A percentile compares a stretch with the other conserved stretches of the same genome.
Evolutionary conservation across 768 basidiomycete genomes (phyloP).

Genomic region (Boletus rex-veris): DNA sequence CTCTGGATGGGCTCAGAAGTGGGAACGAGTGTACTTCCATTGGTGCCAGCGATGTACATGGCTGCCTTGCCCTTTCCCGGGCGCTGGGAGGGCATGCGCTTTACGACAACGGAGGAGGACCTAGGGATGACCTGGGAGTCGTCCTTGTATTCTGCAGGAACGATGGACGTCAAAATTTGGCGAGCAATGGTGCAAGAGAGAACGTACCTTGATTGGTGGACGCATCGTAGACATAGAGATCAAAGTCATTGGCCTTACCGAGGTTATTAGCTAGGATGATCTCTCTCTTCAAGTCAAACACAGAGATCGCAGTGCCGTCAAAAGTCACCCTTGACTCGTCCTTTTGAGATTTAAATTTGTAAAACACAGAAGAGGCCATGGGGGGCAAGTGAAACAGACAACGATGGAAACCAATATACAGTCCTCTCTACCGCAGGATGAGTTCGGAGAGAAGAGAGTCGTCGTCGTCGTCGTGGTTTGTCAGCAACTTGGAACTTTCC

Average conservation of each 20-base stretch:
- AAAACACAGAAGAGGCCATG: slow-evolving; percentile 95
- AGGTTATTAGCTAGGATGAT: slow-evolving; percentile 95
- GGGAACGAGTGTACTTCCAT: slow-evolving; percentile 38
- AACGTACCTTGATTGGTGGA: slow-evolving; percentile 82
- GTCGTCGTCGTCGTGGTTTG: slow-evolving; percentile 20
- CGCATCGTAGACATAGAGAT: slow-evolving; percentile 81
- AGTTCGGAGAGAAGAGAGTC: background rate
- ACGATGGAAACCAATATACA: slow-evolving; percentile 16
- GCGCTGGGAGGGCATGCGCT: slow-evolving; percentile 78
- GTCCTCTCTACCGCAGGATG: slow-evolving; percentile 15
- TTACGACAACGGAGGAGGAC: slow-evolving; percentile 91
- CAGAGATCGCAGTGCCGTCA: slow-evolving; percentile 97
- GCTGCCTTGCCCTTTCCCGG: slow-evolving; percentile 82
- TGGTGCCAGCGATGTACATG: slow-evolving; percentile 61
- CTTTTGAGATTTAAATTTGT: slow-evolving; percentile 94
- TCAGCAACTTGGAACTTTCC: slow-evolving; percentile 3
- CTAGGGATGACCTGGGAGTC: slow-evolving; percentile 90
- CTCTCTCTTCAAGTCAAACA: slow-evolving; percentile 98
- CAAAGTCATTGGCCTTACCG: slow-evolving; percentile 96
- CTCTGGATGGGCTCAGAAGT: slow-evolving; percentile 46
- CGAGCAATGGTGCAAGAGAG: background rate
- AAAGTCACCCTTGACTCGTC: slow-evolving; percentile 95
- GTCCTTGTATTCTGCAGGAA: slow-evolving; percentile 75
- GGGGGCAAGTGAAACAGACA: slow-evolving; percentile 12
- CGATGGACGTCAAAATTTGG: background rate